Conservation (phyloP, 306 rosid genomes). For the Oemleria cerasiformis region DNA sequence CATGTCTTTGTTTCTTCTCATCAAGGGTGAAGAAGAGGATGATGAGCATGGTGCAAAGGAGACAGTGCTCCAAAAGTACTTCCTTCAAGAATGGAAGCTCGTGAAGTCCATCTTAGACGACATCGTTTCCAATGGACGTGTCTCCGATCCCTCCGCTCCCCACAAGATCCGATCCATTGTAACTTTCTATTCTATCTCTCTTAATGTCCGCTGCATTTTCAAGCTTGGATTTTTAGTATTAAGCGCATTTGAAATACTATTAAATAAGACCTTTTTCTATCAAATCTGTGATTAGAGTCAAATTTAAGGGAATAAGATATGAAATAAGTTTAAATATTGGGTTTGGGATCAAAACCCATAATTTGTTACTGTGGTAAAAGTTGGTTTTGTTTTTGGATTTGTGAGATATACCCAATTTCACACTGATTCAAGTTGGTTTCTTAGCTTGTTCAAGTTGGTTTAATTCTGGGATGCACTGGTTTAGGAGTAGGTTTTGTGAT, state of each 20-base stretch:
- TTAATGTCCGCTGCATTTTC: conserved; percentile 1
- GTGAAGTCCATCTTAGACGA: conserved; percentile 67
- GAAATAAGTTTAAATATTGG: background rate
- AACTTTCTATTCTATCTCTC: conserved; percentile 13
- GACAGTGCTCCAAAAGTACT: conserved; percentile 75
- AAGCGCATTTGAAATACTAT: background rate
- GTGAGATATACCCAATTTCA: background rate
- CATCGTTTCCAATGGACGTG: conserved; percentile 64
- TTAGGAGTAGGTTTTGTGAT: background rate
- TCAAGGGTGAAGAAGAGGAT: conserved; percentile 72
- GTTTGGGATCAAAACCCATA: background rate
- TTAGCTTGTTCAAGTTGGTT: background rate
- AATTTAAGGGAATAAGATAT: background rate
- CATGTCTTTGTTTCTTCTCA: conserved; percentile 46
- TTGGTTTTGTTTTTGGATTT: background rate
- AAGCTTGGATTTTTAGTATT: background rate
- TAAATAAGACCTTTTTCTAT: background rate
- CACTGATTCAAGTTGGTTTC: too few species aligned
- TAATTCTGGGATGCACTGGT: background rate
- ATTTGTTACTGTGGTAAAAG: background rate
- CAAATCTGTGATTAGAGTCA: background rate
- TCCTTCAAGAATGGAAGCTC: conserved; percentile 88
- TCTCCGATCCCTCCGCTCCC: conserved; percentile 57
- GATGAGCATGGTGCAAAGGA: conserved; percentile 82
- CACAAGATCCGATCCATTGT: conserved; percentile 90